These are phyloP conservation scores for Arabidopsis suecica DNA, from an alignment of 345 rosid species.

Conservation along the genomic window DNA sequence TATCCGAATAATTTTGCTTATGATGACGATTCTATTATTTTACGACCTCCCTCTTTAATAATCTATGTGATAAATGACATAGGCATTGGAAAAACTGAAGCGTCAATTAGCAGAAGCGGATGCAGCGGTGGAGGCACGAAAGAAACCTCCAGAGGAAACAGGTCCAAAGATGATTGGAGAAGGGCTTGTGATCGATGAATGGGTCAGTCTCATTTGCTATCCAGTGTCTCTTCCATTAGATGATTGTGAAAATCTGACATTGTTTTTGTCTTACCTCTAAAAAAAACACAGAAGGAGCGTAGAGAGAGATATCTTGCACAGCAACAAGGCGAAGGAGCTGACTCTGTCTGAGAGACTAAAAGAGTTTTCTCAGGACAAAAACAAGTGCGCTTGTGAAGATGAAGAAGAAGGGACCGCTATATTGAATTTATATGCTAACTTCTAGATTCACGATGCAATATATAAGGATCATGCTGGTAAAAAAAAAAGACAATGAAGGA, in stretches of 20 bases:
- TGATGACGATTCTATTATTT: neutral
- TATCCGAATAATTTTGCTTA: neutral
- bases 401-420: conserved; percentile 38
- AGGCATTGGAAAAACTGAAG: conserved; percentile 88
- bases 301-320: conserved; percentile 95
- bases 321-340: conserved; percentile 77
- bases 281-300: conserved; percentile 74
- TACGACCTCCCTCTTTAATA: conserved; percentile 39
- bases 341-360: conserved; percentile 56
- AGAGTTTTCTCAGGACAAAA: conserved; percentile 19
- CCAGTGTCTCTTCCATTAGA: neutral
- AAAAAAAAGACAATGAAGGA: conserved; percentile 7
- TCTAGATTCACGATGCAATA: conserved; percentile 35
- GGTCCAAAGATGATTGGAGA: conserved; percentile 91
- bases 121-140: conserved; percentile 80
- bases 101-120: conserved; percentile 89
- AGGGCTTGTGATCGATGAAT: conserved; percentile 99
- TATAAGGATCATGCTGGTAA: conserved; percentile 33
- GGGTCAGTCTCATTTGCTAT: conserved; percentile 62
- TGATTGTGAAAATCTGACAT: conserved; percentile 1
- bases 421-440: conserved; percentile 44
- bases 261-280: neutral
- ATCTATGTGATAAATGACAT: neutral
- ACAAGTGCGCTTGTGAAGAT: conserved; percentile 20
- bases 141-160: conserved; percentile 81